Evolutionary conservation across 805 yeast species (phyloP).

Genomic region (Candida namnaoensis): DNA sequence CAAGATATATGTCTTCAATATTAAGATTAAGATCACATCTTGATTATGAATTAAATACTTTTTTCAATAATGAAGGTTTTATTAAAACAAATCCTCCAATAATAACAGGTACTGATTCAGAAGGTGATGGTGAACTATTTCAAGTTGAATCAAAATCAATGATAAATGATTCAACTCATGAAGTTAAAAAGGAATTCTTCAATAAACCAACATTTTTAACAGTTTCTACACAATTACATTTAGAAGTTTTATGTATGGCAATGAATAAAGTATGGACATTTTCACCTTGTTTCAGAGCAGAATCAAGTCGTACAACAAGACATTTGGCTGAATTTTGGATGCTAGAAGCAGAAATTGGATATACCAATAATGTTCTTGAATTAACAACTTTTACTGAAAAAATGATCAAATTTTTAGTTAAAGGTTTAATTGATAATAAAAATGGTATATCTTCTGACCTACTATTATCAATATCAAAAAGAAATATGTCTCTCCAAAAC

Average conservation of each 20-base stretch:
- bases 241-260: constrained; percentile 73
- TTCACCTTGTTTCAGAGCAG: constrained; percentile 92
- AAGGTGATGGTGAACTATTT: constrained; percentile 95
- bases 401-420: constrained; percentile 51
- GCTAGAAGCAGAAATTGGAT: constrained; percentile 87
- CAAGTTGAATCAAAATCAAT: constrained; percentile 31
- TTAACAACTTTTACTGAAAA: constrained; percentile 59
- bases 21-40: constrained; percentile 66
- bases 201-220: constrained; percentile 66
- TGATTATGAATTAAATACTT: constrained; percentile 43
- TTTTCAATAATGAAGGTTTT: constrained; percentile 47
- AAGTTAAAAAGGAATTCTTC: constrained; percentile 35
- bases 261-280: constrained; percentile 79
- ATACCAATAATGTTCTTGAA: constrained; percentile 46
- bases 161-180: neutral
- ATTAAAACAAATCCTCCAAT: constrained; percentile 80
- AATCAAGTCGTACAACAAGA: constrained; percentile 80
- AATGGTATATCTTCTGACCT: constrained; percentile 15
- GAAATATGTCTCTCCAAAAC: constrained; percentile 7
- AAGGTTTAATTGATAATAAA: constrained; percentile 17
- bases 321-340: constrained; percentile 96
- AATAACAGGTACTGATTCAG: constrained; percentile 86
- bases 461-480: constrained; percentile 25
- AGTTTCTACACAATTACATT: constrained; percentile 87
- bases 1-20: constrained; percentile 54